Percentiles rank a stretch among this genome's conserved stretches.
Evolutionary conservation across 192 early-diverging fungal genomes (phyloP).

Genomic region (Gigaspora rosea): DNA sequence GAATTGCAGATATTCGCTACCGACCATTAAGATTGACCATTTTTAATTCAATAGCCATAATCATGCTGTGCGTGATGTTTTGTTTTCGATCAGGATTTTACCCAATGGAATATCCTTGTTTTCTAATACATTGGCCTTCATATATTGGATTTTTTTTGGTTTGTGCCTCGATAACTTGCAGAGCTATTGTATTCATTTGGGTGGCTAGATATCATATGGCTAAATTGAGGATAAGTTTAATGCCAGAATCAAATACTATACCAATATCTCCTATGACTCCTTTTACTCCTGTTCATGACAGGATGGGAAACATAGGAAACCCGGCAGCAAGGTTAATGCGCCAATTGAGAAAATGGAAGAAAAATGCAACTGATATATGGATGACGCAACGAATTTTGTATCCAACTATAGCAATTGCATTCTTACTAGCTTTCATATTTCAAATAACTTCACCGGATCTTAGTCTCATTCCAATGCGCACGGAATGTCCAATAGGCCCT

Average conservation of each 20-base stretch:
- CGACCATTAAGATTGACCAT: slow-evolving; percentile 24
- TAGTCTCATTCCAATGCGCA: no score
- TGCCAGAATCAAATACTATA: background rate
- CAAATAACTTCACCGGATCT: no score
- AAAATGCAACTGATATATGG: no score
- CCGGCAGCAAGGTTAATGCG: no score
- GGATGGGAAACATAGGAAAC: background rate
- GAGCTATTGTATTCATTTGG: slow-evolving; percentile 22
- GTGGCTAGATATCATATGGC: slow-evolving; percentile 24
- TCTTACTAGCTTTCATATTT: no score
- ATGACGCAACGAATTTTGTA: no score
- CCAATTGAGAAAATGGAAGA: background rate
- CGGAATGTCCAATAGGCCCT: no score
- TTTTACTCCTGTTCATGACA: background rate
- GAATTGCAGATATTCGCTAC: slow-evolving; percentile 20
- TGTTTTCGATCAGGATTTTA: slow-evolving; percentile 15
- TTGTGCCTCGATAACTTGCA: slow-evolving; percentile 1
- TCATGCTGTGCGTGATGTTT: slow-evolving; percentile 24
- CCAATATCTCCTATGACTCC: background rate
- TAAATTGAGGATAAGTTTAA: slow-evolving; percentile 22
- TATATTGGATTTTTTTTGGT: slow-evolving; percentile 23
- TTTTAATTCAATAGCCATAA: slow-evolving; percentile 1
- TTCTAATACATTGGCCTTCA: slow-evolving; percentile 18
- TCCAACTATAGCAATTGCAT: no score
- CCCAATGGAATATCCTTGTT: slow-evolving; percentile 20